Base-by-base conservation (phyloP, 2,329 filamentous ascomycete genomes). In the Teratosphaeria nubilosa region DNA sequence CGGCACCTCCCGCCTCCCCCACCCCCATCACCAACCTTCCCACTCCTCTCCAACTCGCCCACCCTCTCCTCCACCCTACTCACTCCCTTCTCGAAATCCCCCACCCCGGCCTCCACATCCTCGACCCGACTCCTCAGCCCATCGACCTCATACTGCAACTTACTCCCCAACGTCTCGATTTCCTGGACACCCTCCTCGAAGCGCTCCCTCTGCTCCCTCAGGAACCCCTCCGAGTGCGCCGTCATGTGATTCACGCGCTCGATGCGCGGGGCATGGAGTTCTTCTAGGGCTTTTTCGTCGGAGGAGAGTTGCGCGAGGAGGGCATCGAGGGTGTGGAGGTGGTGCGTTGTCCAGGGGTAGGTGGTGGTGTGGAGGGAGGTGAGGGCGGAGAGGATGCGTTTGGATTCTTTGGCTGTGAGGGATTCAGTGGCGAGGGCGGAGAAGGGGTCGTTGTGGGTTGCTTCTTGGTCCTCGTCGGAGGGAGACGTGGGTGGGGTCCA, bases 121-220 rank as follows among this genome's bases (percentile, higher is more conserved):
- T 88, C 82, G 10, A 96, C 86, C 66, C 90, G 90, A 53, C 86
- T 84, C 54, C 85, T 80, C n/a, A 97, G 77, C 16, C 85, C 84
- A 60, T 87, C 83, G 61, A 96, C 86, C 76, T 96, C 92, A 72
- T 97, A 97, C 68, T 97, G 91, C 57, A 97, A 78, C 73, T 91
- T 91, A 22, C 90, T 90, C 2, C 87, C 84, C 45, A 95, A 77
- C 24, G 87, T 82, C 70, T 95, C 91, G 14, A 96, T 79, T 62
- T 94, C 88, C 70, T 87, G 87, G 60, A 91, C 78, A 16, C 81
- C 81, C 68, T 94, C 89, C 3, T 81, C 82, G 41, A 95, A 76
- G 56, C 82, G 79, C 24, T 80, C 79, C 48, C 86, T 82, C 73
- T 95, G 88, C 53, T 86, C 83, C 0, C 80, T 79, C 10, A 96